Evolutionary conservation across 768 basidiomycete species (phyloP), one percentile per base, ranked within the genome.

Genomic region (Lactarius tabidus): DNA sequence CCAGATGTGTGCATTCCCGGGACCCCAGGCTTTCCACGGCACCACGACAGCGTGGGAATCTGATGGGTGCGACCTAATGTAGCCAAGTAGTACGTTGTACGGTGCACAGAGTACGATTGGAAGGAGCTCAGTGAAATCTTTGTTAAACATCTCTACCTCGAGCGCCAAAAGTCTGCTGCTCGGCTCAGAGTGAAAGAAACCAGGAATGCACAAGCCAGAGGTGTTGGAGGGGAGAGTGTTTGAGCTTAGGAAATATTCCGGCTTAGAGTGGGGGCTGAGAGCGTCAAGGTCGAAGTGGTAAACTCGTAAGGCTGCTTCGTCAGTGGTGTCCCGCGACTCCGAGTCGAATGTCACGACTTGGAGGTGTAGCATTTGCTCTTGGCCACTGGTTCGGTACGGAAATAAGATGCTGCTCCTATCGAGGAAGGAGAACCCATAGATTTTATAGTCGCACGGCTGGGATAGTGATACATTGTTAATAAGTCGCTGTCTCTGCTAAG

Each of bases 11-110:
- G 53, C 26, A n/a, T 56, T 31, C 3, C 41, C 54, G 8, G 39
- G 39, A 31, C 29, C n/a, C 60, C 60, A 62, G 2, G 14, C 53
- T 23, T 26, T 38, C 60, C 60, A 62, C 15, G 60, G 60, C 15
- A 55, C 53, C 54, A 43, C 29, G 29, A 31, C 36, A 18, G 59
- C 17, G 17, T 36, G 33, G 2, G 51, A 1, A 14, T 31, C 60
- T 14, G 43, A 35, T 54, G 53, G 53, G 29, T 33, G 31, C 4
- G 18, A 29, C 31, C 26, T 41, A 29, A 62, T 62, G 54, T 45
- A n/a, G 35, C 35, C n/a, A 14, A 51, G 20, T 7, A 63, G 48
- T 29, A 38, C 26, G 26, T 29, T 20, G 20, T 48, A 33, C 6
- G 62, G 33, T 5, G 51, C 55, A 23, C 36, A 9, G 12, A 57